Percentiles rank a stretch among this genome's conserved stretches.
These are phyloP conservation scores for Irpex sp. DNA, from an alignment of 1,284 basidiomycete genomes.

Conservation along the genomic window DNA sequence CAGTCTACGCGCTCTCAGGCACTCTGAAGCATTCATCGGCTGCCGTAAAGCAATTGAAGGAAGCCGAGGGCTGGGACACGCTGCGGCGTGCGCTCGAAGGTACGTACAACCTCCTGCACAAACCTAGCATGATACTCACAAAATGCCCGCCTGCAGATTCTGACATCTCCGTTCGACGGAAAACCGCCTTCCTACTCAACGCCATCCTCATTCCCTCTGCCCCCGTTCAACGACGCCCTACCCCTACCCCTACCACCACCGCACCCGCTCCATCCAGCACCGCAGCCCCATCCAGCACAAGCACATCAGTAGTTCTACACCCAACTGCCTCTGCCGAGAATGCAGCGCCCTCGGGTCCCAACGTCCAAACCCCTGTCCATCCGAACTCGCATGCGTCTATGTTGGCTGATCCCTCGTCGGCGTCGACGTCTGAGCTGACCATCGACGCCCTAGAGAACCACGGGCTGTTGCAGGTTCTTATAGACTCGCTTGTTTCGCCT, in stretches of 20 bases:
- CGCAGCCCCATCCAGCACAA: constrained; percentile 1
- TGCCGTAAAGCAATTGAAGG: constrained; percentile 58
- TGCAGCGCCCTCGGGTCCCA: not conserved
- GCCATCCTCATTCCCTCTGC: constrained; percentile 63
- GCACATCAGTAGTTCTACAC: constrained; percentile 6
- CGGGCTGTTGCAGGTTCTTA: constrained; percentile 36
- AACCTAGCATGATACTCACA: not conserved
- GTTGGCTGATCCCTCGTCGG: constrained; percentile 42
- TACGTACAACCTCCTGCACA: constrained; percentile 21
- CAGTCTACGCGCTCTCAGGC: constrained; percentile 83
- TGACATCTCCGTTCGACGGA: constrained; percentile 74
- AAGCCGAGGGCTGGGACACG: constrained; percentile 65
- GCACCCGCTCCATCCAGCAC: constrained; percentile 7
- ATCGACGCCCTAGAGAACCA: constrained; percentile 44
- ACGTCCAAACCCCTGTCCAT: constrained; percentile 38
- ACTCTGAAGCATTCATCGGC: constrained; percentile 77
- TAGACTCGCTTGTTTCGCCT: constrained; percentile 43
- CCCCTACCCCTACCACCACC: not conserved
- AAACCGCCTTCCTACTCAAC: constrained; percentile 81
- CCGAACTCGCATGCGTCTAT: constrained; percentile 65
- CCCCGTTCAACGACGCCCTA: constrained; percentile 12
- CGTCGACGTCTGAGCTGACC: constrained; percentile 43
- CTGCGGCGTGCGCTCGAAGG: constrained; percentile 60
- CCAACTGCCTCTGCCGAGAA: constrained; percentile 49
- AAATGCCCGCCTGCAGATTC: constrained; percentile 45